These are phyloP conservation scores for Penicillium vulpinum DNA, from an alignment of 2,329 filamentous ascomycete species.

Conservation along the genomic window DNA sequence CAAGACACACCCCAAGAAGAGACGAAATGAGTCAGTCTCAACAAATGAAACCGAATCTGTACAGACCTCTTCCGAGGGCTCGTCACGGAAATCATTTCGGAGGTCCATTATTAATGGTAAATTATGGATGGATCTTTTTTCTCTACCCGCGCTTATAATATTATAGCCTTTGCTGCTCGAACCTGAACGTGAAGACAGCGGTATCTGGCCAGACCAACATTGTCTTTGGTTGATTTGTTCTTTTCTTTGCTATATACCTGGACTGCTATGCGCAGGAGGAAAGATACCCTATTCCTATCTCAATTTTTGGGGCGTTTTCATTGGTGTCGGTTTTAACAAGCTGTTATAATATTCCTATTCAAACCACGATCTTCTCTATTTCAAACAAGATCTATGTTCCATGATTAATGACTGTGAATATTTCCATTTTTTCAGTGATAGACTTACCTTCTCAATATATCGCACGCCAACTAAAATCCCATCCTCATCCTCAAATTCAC, in stretches of 20 bases:
- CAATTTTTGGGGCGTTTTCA: background rate
- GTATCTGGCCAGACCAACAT: background rate
- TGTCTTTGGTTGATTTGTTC: background rate
- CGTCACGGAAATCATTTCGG: background rate
- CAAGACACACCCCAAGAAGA: background rate
- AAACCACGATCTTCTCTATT: background rate
- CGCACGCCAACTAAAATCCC: slow-evolving; percentile 8
- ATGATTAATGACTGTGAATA: too few relatives aligned
- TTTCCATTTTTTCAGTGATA: too few relatives aligned
- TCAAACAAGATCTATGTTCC: too few relatives aligned
- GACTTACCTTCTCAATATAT: slow-evolving; percentile 10
- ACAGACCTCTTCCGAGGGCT: background rate
- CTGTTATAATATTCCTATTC: background rate
- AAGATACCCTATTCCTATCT: background rate
- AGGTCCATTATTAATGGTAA: background rate
- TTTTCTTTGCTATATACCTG: background rate
- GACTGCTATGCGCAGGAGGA: background rate
- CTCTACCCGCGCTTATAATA: background rate
- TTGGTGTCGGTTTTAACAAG: background rate
- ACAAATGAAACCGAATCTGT: background rate
- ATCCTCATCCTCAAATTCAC: slow-evolving; percentile 9
- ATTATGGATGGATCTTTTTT: background rate
- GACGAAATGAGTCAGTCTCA: background rate
- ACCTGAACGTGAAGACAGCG: background rate
- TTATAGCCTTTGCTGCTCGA: background rate